Percentiles rank a stretch among this genome's conserved stretches.
Evolutionary conservation across 208 protist genomes (phyloP).

Genomic region (Trypanosoma melophagium): DNA sequence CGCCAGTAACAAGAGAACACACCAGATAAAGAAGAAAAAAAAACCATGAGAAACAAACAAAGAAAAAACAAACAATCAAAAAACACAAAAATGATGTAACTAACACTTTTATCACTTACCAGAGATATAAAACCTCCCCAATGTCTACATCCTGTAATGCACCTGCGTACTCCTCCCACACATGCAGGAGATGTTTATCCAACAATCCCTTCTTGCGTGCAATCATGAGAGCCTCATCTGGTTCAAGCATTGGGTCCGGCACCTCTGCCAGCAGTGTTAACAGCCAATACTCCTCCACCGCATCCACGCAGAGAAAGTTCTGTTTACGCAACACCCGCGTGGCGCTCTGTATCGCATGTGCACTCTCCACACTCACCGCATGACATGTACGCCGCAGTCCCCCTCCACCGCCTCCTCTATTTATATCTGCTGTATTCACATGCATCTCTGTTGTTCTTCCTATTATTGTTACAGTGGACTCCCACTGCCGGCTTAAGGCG

Average conservation of each 20-base stretch:
- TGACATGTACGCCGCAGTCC: conserved; percentile 32
- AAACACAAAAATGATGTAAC: neutral
- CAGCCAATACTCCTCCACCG: conserved; percentile 47
- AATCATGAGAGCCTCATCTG: conserved; percentile 11
- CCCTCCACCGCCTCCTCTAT: neutral
- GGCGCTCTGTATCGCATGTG: conserved; percentile 25
- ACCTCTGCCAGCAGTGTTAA: conserved; percentile 16
- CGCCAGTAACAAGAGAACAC: no score
- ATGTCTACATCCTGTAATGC: conserved; percentile 40
- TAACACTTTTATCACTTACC: conserved; percentile 4
- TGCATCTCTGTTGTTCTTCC: conserved; percentile 29
- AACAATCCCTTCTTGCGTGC: conserved; percentile 8
- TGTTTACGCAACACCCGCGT: conserved; percentile 46
- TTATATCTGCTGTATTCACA: neutral
- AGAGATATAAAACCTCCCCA: conserved; percentile 39
- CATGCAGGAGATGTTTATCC: conserved; percentile 26
- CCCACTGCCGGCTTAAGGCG: neutral
- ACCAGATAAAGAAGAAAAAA: no score
- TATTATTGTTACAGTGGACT: no score
- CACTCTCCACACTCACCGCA: conserved; percentile 22
- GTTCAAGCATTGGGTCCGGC: conserved; percentile 5
- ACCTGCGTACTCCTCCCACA: conserved; percentile 40
- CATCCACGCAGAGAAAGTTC: conserved; percentile 47
- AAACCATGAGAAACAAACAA: no score
- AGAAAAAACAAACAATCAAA: neutral